Evolutionary conservation across 1,284 basidiomycete genomes (phyloP).

Genomic region (Leccinum solheimii): DNA sequence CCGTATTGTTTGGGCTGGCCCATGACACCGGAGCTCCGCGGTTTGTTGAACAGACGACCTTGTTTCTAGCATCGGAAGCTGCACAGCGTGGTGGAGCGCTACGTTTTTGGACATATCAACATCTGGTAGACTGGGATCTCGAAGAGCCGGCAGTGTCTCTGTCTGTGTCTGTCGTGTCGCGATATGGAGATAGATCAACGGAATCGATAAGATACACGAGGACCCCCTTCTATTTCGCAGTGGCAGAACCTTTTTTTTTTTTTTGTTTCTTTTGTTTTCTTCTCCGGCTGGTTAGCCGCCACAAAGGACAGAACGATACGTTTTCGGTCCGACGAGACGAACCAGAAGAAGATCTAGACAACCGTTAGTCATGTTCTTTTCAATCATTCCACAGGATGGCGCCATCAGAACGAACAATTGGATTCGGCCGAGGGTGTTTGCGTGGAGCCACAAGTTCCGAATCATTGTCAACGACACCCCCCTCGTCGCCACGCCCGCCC

Average conservation of each 20-base stretch:
- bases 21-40: slow-evolving; percentile 33
- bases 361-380: background rate
- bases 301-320: background rate
- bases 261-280: background rate
- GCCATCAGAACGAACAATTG: background rate
- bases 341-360: background rate
- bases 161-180: background rate
- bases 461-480: background rate
- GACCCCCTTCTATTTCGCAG: slow-evolving; percentile 7
- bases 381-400: background rate
- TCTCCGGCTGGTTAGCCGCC: background rate
- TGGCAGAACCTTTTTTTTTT: slow-evolving; percentile 3
- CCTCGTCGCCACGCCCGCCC: background rate
- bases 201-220: slow-evolving; percentile 36
- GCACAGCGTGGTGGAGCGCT: slow-evolving; percentile 2
- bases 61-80: slow-evolving; percentile 8
- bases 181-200: slow-evolving; percentile 24
- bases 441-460: background rate
- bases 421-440: background rate
- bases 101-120: slow-evolving; percentile 17
- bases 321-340: background rate
- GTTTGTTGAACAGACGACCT: slow-evolving; percentile 16
- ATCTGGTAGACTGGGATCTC: slow-evolving; percentile 25
- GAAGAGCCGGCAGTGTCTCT: slow-evolving; percentile 8
- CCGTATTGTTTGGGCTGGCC: background rate